phyloP scores from a whole-genome alignment of 1,139 yeast species.

The Wickerhamiella pararugosa region DNA sequence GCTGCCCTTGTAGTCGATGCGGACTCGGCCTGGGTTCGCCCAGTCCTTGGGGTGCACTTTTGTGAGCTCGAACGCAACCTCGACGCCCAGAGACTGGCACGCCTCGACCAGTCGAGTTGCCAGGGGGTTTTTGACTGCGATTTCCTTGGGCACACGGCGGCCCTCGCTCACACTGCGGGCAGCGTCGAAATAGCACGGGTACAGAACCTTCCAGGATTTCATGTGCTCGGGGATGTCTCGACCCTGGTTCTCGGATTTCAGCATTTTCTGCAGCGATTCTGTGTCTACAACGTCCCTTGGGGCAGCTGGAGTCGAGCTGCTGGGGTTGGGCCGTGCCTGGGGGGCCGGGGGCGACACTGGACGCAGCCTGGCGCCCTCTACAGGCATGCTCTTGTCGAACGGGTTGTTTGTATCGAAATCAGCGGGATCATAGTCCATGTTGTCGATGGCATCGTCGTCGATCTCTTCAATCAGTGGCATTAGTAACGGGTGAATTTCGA shows the following conservation, averaged over 20 bases:
- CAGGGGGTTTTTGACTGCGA: constrained; percentile 74
- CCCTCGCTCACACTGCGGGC: constrained; percentile 68
- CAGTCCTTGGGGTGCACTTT: constrained; percentile 93
- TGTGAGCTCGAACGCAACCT: constrained; percentile 37
- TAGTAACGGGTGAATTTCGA: not conserved
- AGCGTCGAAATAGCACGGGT: constrained; percentile 86
- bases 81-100: constrained; percentile 33
- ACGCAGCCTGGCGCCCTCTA: constrained; percentile 12
- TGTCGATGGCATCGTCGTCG: constrained; percentile 73
- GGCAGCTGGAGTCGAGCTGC: constrained; percentile 1
- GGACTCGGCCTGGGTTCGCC: constrained; percentile 91
- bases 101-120: constrained; percentile 66
- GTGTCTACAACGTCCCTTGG: not conserved
- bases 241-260: not conserved
- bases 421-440: constrained; percentile 84
- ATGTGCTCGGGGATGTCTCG: constrained; percentile 43
- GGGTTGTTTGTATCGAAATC: constrained; percentile 59
- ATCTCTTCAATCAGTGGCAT: constrained; percentile 78
- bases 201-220: constrained; percentile 54
- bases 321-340: constrained; percentile 3
- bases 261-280: constrained; percentile 1
- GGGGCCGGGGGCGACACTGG: not conserved
- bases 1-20: constrained; percentile 42
- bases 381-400: constrained; percentile 20
- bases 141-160: constrained; percentile 50